A percentile compares a stretch with the other conserved stretches of the same genome.
phyloP scores from a whole-genome alignment of 2,329 filamentous ascomycete genomes.

The Macrophomina pseudophaseolina region DNA sequence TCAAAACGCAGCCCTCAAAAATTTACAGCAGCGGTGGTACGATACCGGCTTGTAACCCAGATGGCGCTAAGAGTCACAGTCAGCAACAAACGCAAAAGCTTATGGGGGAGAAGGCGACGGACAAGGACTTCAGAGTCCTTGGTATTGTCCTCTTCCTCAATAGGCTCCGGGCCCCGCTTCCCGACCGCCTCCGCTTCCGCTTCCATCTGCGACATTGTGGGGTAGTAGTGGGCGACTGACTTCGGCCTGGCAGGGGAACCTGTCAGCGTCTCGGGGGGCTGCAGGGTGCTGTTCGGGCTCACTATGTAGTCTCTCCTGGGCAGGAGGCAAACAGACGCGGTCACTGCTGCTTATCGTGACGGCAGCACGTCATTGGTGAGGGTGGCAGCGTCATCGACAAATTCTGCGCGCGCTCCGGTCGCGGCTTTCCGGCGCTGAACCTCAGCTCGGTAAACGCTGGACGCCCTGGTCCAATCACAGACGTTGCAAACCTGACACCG shows the following conservation, averaged over 20 bases:
- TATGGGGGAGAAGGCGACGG: background rate
- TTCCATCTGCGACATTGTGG: conserved; percentile 2
- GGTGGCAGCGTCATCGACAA: conserved; percentile 6
- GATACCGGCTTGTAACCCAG: conserved; percentile 23
- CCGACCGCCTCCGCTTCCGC: background rate
- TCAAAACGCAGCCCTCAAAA: background rate
- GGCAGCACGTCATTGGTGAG: conserved; percentile 9
- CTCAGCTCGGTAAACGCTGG: background rate
- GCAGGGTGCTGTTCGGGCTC: background rate
- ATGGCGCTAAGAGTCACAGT: background rate
- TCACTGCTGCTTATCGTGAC: background rate
- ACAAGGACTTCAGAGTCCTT: conserved; percentile 20
- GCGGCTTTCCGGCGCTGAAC: background rate
- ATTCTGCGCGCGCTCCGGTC: conserved; percentile 3
- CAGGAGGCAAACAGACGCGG: background rate
- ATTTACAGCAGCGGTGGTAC: background rate
- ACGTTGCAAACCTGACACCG: background rate
- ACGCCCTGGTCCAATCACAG: background rate
- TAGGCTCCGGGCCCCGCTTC: conserved; percentile 7
- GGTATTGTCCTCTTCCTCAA: conserved; percentile 8
- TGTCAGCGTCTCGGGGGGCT: background rate
- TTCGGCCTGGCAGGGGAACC: background rate
- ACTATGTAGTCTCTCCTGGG: background rate
- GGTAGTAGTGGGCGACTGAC: background rate
- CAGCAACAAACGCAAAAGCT: background rate